phyloP scores from a whole-genome alignment of 2,329 filamentous ascomycete species.

The Decorospora gaudefroyi region DNA sequence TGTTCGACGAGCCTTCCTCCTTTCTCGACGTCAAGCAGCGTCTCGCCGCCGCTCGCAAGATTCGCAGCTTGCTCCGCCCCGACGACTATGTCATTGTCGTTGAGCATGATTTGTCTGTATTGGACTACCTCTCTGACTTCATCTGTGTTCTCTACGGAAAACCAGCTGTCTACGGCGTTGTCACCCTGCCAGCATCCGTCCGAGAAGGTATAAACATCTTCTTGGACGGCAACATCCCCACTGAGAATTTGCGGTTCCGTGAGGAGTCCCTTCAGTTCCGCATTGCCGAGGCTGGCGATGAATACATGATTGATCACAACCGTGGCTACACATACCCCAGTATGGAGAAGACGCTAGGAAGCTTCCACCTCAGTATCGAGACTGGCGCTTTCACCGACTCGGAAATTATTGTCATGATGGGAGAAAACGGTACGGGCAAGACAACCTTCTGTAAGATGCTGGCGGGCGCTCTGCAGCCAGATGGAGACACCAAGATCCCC shows the following conservation, averaged over 20 bases:
- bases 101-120: constrained; percentile 97
- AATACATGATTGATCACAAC: constrained; percentile 81
- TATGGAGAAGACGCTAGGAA: constrained; percentile 91
- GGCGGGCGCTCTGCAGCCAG: constrained; percentile 90
- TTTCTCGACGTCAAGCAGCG: constrained; percentile 99
- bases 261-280: constrained; percentile 97
- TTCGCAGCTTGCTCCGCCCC: constrained; percentile 83
- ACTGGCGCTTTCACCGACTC: constrained; percentile 91
- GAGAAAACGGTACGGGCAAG: constrained; percentile 98
- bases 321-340: constrained; percentile 84
- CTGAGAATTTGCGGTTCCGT: constrained; percentile 97
- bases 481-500: constrained; percentile 75
- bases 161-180: constrained; percentile 95
- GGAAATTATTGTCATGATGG: constrained; percentile 99
- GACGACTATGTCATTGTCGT: constrained; percentile 98
- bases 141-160: constrained; percentile 96
- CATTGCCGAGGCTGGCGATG: constrained; percentile 85
- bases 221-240: constrained; percentile 96
- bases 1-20: constrained; percentile 99
- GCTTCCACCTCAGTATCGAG: constrained; percentile 83
- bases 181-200: constrained; percentile 92
- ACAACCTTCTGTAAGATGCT: constrained; percentile 98
- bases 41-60: constrained; percentile 87
- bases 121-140: constrained; percentile 98
- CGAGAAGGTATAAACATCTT: constrained; percentile 99